phyloP scores from a whole-genome alignment of 108 stramenopile genomes.

The Fragilariopsis cylindrus region DNA sequence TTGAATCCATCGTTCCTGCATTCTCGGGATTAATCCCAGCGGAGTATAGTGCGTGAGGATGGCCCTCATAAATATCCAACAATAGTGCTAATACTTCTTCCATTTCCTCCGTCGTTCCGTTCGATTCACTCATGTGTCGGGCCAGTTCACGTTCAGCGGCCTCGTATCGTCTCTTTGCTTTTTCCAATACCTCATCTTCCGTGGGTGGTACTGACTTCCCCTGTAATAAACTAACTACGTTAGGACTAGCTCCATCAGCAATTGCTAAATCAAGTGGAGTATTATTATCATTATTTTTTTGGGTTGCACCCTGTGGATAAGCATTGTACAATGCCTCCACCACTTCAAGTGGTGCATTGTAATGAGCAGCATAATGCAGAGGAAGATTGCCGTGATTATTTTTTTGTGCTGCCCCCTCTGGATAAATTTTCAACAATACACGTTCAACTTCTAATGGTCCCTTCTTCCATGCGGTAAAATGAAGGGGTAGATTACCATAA shows the following conservation, averaged over 20 bases:
- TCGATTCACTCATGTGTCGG: conserved; percentile 39
- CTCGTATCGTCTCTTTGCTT: conserved; percentile 72
- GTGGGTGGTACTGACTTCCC: conserved; percentile 79
- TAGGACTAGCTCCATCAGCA: conserved; percentile 80
- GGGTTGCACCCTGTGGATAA: conserved; percentile 78
- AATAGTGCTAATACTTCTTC: conserved; percentile 67
- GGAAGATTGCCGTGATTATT: conserved; percentile 89
- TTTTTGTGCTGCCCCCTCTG: conserved; percentile 85
- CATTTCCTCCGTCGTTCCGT: conserved; percentile 67
- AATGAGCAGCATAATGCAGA: conserved; percentile 84
- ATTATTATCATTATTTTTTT: conserved; percentile 88
- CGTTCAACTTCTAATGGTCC: conserved; percentile 84
- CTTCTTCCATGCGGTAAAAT: conserved; percentile 89
- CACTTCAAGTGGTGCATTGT: conserved; percentile 85
- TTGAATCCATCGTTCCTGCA: conserved; percentile 55
- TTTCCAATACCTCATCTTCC: conserved; percentile 74
- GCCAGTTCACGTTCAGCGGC: conserved; percentile 81
- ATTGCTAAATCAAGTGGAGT: conserved; percentile 85
- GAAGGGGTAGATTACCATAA: conserved; percentile 82
- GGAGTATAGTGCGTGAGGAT: conserved; percentile 80
- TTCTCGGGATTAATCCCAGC: conserved; percentile 80
- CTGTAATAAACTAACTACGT: conserved; percentile 81
- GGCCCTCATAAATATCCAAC: conserved; percentile 75
- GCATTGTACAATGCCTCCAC: conserved; percentile 84
- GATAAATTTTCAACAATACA: conserved; percentile 72